Base-by-base conservation (phyloP, 1,139 yeast species). In the Geotrichum siamense region DNA sequence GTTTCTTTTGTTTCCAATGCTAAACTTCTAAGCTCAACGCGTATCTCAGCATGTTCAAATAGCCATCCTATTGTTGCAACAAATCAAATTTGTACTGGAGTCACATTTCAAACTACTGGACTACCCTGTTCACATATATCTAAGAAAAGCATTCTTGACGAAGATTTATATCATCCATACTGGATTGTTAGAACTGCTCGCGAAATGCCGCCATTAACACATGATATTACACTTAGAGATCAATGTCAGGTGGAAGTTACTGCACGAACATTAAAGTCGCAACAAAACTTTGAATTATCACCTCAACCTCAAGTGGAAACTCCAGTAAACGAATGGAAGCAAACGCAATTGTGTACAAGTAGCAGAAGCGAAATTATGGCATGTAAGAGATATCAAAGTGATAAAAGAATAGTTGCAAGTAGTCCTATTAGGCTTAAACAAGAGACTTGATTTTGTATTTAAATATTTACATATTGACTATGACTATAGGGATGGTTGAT, bases 101-200 rank as follows among this genome's bases (percentile, higher is more conserved):
- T 13, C 19, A n/a, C 23, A 8, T 3, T 16, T 27, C 39, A 36
- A 13, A n/a, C 19, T 26, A 5, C n/a, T 3, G 31, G 23, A 19
- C 25, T 36, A n/a, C 39, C 23, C 15, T 26, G 23, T 8, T 5
- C 10, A 12, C 30, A 36, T 36, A 13, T 17, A 36, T 20, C 32
- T 10, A 16, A n/a, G n/a, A 25, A 26, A 9, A 33, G 21, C 19
- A 6, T 21, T 20, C 9, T 26, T 9, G 30, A 12, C 16, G 8
- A n/a, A 3, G 39, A 36, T 6, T 31, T 26, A 6, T 36, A 26
- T 19, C 39, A 36, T 20, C 31, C 39, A 3, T 26, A 26, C 17
- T 36, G 39, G 39, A 17, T 36, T 16, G 16, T 13, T 26, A 19
- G 27, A 17, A 17, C 39, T 12, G 25, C 23, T 16, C 22, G 22